Evolutionary conservation across 2,329 filamentous ascomycete genomes (phyloP).

Genomic region (Sclerotinia borealis): DNA sequence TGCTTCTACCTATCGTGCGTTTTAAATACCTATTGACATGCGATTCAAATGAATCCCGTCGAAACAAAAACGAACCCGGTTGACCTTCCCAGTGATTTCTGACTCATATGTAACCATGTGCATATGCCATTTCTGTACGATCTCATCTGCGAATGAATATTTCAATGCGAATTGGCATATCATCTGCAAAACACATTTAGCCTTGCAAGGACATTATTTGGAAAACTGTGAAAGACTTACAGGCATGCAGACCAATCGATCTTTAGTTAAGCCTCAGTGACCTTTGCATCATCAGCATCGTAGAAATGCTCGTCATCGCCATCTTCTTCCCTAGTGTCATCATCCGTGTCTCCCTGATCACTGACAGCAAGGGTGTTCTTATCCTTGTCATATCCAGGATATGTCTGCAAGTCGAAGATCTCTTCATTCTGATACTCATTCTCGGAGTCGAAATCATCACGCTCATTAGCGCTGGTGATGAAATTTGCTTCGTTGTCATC

Average conservation of each 20-base stretch:
- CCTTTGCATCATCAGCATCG: background rate
- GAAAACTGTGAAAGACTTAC: background rate
- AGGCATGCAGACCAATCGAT: background rate
- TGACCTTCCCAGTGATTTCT: background rate
- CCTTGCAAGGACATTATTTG: background rate
- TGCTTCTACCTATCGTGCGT: background rate
- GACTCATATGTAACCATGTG: background rate
- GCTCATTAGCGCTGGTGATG: background rate
- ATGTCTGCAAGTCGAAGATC: background rate
- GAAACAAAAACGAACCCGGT: background rate
- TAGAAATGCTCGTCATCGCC: too few species aligned
- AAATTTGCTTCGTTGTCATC: background rate
- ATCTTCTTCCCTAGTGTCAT: background rate
- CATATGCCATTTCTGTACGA: background rate
- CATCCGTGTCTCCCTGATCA: background rate
- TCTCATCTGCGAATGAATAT: too few species aligned
- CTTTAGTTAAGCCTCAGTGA: too few species aligned
- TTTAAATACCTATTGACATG: background rate
- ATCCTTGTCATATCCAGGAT: background rate
- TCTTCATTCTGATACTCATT: slow-evolving; percentile 1
- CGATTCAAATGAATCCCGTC: background rate
- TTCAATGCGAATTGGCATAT: too few species aligned
- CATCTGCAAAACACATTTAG: background rate
- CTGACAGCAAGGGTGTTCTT: background rate
- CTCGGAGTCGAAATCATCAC: background rate